Conservation (phyloP, 2,329 filamentous ascomycete species). For the Colletotrichum filicis region DNA sequence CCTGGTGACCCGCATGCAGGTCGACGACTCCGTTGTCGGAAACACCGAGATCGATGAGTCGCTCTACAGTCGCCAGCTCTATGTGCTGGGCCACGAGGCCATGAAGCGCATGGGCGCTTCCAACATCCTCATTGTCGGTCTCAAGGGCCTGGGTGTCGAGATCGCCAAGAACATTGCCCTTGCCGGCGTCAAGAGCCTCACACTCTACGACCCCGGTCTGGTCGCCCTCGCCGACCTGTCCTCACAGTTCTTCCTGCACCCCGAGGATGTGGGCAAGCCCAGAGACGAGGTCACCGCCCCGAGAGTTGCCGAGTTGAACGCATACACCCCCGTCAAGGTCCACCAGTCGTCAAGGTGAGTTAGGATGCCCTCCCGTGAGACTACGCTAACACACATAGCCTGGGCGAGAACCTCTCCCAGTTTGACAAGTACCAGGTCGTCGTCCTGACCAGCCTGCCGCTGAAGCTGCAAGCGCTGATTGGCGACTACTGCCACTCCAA, state of each 20-base stretch:
- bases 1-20: conserved; percentile 73
- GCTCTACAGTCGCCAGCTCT: conserved; percentile 79
- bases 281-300: conserved; percentile 89
- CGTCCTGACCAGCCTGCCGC: conserved; percentile 85
- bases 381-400: conserved; percentile 55
- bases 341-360: conserved; percentile 69
- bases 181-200: conserved; percentile 96
- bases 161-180: conserved; percentile 99
- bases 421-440: conserved; percentile 94
- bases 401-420: conserved; percentile 81
- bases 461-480: conserved; percentile 84
- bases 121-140: conserved; percentile 89
- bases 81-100: conserved; percentile 79
- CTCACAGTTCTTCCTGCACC: conserved; percentile 94
- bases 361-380: too few species aligned
- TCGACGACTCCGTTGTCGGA: conserved; percentile 68
- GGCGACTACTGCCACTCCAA: conserved; percentile 95
- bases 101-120: conserved; percentile 99
- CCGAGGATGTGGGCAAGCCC: conserved; percentile 90
- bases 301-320: conserved; percentile 92
- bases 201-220: conserved; percentile 89
- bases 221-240: conserved; percentile 90
- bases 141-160: conserved; percentile 95
- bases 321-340: conserved; percentile 90
- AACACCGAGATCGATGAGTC: conserved; percentile 76